Conservation (phyloP, 352 stramenopile genomes). For the Stramenopiles sp. region DNA sequence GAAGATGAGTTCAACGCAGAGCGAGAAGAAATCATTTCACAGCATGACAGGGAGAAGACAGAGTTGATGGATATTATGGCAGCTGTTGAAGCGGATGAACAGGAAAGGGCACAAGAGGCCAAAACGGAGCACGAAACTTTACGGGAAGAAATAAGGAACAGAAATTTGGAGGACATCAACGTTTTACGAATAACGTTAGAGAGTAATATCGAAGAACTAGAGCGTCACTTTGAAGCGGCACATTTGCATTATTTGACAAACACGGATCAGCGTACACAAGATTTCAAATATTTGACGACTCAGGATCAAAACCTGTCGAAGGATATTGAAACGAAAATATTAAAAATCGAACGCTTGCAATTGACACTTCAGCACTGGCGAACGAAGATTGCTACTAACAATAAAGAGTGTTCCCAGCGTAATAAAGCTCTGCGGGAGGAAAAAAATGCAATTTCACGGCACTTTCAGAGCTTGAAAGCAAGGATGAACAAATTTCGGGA, state of each 20-base stretch:
- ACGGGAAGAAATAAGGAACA: constrained; percentile 75
- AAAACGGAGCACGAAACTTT: constrained; percentile 59
- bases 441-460: constrained; percentile 46
- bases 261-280: constrained; percentile 69
- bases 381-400: constrained; percentile 69
- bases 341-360: constrained; percentile 73
- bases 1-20: constrained; percentile 59
- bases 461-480: constrained; percentile 56
- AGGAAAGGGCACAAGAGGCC: constrained; percentile 45
- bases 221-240: constrained; percentile 75
- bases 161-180: constrained; percentile 82
- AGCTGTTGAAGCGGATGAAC: constrained; percentile 47
- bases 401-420: constrained; percentile 57
- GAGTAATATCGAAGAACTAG: constrained; percentile 73
- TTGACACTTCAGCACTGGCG: constrained; percentile 59
- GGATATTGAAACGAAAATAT: constrained; percentile 75
- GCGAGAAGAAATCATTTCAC: constrained; percentile 43
- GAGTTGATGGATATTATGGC: constrained; percentile 57
- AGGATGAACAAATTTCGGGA: constrained; percentile 65
- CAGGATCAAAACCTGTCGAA: constrained; percentile 68
- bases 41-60: constrained; percentile 26
- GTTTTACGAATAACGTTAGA: constrained; percentile 70
- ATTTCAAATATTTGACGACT: constrained; percentile 77
- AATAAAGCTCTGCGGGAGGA: constrained; percentile 66
- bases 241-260: constrained; percentile 73